Conservation (phyloP, 805 yeast genomes). For the Candida golubevii region DNA sequence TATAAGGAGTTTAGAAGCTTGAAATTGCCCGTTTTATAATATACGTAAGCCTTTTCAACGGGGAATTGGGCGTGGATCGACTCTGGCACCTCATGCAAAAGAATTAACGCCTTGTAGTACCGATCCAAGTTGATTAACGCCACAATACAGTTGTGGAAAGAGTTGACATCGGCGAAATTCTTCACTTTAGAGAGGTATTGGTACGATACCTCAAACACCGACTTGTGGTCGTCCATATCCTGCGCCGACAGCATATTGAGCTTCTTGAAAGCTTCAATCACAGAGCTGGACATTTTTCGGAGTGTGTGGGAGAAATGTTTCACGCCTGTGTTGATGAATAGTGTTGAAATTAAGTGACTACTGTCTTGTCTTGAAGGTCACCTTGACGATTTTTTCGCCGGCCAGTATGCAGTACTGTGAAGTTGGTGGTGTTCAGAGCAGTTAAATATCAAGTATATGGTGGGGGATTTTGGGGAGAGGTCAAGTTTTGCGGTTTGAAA, state of each 20-base stretch:
- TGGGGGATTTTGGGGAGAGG: too few species aligned
- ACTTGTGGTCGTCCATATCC: slow-evolving; percentile 29
- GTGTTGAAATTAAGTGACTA: too few species aligned
- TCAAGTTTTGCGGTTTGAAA: too few species aligned
- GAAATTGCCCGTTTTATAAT: slow-evolving; percentile 52
- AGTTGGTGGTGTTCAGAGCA: too few species aligned
- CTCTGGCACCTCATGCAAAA: slow-evolving; percentile 38
- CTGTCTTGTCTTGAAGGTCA: too few species aligned
- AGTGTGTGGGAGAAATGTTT: not conserved
- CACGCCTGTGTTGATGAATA: not conserved
- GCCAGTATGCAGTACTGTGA: too few species aligned
- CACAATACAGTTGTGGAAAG: slow-evolving; percentile 44
- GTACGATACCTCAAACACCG: slow-evolving; percentile 36
- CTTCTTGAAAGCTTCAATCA: slow-evolving; percentile 38
- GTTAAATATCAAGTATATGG: too few species aligned
- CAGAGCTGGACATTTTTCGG: slow-evolving; percentile 33
- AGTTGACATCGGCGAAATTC: slow-evolving; percentile 30
- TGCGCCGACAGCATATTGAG: slow-evolving; percentile 29
- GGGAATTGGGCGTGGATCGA: slow-evolving; percentile 33
- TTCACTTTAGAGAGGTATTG: slow-evolving; percentile 38
- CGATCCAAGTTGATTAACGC: slow-evolving; percentile 59
- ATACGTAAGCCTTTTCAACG: slow-evolving; percentile 55
- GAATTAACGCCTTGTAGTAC: slow-evolving; percentile 45
- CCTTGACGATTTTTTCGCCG: too few species aligned
- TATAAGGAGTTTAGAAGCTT: slow-evolving; percentile 20